A percentile compares a stretch with the other conserved stretches of the same genome.
Conservation (phyloP, 257 asterid genomes). For the Nicotiana attenuata region DNA sequence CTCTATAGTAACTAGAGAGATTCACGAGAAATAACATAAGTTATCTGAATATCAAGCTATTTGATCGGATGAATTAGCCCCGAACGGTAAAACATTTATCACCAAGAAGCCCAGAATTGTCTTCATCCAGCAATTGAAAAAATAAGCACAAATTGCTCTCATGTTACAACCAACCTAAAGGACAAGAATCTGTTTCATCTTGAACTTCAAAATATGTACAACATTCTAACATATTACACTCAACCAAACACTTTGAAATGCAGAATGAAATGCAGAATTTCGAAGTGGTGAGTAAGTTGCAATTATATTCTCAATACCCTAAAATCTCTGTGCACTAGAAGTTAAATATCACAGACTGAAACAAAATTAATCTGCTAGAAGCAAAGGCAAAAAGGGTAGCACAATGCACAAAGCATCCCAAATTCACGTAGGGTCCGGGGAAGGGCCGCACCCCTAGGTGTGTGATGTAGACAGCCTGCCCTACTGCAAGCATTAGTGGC, state of each 20-base stretch:
- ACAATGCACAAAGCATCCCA: too few relatives aligned
- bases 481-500: too few relatives aligned
- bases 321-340: background rate
- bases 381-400: background rate
- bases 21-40: background rate
- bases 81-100: background rate
- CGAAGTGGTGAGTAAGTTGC: background rate
- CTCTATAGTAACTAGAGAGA: constrained; percentile 66
- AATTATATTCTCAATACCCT: background rate
- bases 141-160: background rate
- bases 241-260: background rate
- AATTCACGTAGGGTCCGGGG: too few relatives aligned
- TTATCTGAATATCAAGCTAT: background rate
- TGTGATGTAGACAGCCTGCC: too few relatives aligned
- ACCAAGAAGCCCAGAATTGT: background rate
- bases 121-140: background rate
- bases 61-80: background rate
- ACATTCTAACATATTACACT: background rate
- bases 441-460: too few relatives aligned
- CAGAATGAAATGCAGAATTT: background rate
- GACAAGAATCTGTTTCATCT: background rate
- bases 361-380: background rate
- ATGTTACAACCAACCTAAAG: background rate
- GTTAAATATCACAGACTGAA: background rate
- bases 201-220: background rate